phyloP scores from a whole-genome alignment of 2,329 filamentous ascomycete genomes.

The Aspergillus niger region DNA sequence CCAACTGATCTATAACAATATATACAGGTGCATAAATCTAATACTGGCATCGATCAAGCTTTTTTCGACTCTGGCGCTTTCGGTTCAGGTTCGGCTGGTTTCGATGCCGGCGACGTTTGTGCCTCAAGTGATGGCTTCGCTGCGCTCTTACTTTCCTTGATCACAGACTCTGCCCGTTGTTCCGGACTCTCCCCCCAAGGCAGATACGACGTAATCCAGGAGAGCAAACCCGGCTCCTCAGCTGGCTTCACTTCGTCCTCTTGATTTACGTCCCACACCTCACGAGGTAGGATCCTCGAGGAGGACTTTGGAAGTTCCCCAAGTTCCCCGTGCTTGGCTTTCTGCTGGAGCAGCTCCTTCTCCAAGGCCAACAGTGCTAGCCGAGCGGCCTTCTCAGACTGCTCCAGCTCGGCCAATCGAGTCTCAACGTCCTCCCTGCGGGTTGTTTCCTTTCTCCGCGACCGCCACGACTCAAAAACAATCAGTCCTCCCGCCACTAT shows the following conservation, averaged over 20 bases:
- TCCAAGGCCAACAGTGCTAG: conserved; percentile 48
- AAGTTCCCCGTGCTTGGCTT: conserved; percentile 39
- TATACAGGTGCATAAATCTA: background rate
- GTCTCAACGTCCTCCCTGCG: conserved; percentile 63
- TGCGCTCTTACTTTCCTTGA: conserved; percentile 9
- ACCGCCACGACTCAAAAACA: conserved; percentile 63
- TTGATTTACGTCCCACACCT: conserved; percentile 41
- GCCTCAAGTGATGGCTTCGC: background rate
- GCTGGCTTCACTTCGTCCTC: conserved; percentile 31
- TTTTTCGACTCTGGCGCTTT: conserved; percentile 8
- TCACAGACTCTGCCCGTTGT: conserved; percentile 14
- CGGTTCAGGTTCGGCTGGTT: background rate
- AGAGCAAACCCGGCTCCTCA: conserved; percentile 35
- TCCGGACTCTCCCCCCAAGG: conserved; percentile 26
- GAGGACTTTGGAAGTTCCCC: conserved; percentile 32
- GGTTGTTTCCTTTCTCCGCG: conserved; percentile 61
- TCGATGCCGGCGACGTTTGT: background rate
- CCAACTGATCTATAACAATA: conserved; percentile 8
- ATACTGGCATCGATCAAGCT: background rate
- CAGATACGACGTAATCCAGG: conserved; percentile 37
- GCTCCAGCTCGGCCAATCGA: conserved; percentile 59
- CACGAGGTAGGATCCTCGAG: conserved; percentile 41
- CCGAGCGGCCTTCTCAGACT: conserved; percentile 46
- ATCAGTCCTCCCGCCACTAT: conserved; percentile 64
- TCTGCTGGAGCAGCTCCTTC: conserved; percentile 47